Evolutionary conservation across 148 eudicot genomes (phyloP).

Genomic region (Rhododendron mucronatum): DNA sequence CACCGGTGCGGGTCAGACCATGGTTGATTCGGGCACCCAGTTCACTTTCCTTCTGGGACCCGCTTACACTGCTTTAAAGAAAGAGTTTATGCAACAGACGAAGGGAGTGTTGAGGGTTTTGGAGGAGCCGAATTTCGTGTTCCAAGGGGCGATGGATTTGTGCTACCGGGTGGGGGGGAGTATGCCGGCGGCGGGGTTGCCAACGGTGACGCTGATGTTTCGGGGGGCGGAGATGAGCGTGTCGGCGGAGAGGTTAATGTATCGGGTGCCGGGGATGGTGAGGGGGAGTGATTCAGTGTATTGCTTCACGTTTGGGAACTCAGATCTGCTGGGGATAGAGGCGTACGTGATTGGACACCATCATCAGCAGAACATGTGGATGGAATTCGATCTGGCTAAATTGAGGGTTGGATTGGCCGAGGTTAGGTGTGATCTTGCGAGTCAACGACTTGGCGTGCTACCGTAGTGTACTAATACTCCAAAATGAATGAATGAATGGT

Average conservation of each 20-base stretch:
- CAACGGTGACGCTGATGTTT: slow-evolving; percentile 63
- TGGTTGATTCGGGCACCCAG: slow-evolving; percentile 96
- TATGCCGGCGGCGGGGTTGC: slow-evolving; percentile 33
- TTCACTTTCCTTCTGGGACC: slow-evolving; percentile 76
- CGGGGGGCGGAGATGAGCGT: slow-evolving; percentile 79
- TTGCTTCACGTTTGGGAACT: slow-evolving; percentile 84
- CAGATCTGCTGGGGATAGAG: slow-evolving; percentile 71
- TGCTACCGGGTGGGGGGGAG: slow-evolving; percentile 48
- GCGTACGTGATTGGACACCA: slow-evolving; percentile 80
- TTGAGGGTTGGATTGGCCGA: slow-evolving; percentile 77
- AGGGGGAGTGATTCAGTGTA: slow-evolving; percentile 50
- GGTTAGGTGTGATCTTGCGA: slow-evolving; percentile 72
- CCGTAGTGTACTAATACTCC: background rate
- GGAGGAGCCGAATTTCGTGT: slow-evolving; percentile 54
- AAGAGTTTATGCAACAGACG: slow-evolving; percentile 57
- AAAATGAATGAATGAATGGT: too few species aligned
- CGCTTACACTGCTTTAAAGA: slow-evolving; percentile 53
- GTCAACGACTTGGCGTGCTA: slow-evolving; percentile 53
- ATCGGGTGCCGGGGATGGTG: slow-evolving; percentile 49
- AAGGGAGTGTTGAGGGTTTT: slow-evolving; percentile 28
- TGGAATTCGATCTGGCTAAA: slow-evolving; percentile 74
- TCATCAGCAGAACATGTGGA: slow-evolving; percentile 91
- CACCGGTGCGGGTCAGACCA: slow-evolving; percentile 97
- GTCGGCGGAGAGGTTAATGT: slow-evolving; percentile 47
- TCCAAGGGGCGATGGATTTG: slow-evolving; percentile 79